Percentiles rank a stretch among this genome's conserved stretches.
phyloP scores from a whole-genome alignment of 1,284 basidiomycete species.

The Irpex sp. region DNA sequence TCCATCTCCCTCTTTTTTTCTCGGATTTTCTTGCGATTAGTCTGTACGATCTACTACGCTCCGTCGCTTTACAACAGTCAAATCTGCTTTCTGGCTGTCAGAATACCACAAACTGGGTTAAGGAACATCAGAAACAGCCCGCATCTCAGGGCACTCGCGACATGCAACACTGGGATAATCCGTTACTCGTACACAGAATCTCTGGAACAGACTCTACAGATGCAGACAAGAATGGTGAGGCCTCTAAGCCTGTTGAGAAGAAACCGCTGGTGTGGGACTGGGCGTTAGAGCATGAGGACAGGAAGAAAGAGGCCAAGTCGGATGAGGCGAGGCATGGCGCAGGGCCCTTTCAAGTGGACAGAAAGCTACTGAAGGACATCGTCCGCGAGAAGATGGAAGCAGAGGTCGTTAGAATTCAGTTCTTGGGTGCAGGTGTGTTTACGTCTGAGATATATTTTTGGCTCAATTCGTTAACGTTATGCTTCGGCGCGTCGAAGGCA shows the following conservation, averaged over 20 bases:
- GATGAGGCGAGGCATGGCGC: constrained; percentile 56
- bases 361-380: constrained; percentile 67
- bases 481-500: constrained; percentile 40
- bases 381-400: constrained; percentile 63
- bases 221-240: background rate
- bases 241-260: constrained; percentile 12
- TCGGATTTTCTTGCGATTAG: background rate
- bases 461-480: constrained; percentile 5
- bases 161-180: constrained; percentile 17
- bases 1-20: constrained; percentile 2
- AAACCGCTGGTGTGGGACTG: constrained; percentile 55
- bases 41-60: constrained; percentile 9
- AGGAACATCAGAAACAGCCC: background rate
- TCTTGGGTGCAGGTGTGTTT: constrained; percentile 62
- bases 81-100: constrained; percentile 1
- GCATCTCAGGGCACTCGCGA: background rate
- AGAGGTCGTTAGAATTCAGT: constrained; percentile 65
- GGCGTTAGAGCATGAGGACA: constrained; percentile 62
- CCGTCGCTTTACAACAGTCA: constrained; percentile 7
- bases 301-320: constrained; percentile 54
- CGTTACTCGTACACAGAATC: constrained; percentile 6
- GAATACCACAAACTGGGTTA: background rate
- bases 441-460: background rate
- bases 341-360: constrained; percentile 68
- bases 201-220: background rate